Evolutionary conservation across 345 rosid genomes (phyloP), one percentile per base, ranked within the genome.

Genomic region (Salix purpurea): DNA sequence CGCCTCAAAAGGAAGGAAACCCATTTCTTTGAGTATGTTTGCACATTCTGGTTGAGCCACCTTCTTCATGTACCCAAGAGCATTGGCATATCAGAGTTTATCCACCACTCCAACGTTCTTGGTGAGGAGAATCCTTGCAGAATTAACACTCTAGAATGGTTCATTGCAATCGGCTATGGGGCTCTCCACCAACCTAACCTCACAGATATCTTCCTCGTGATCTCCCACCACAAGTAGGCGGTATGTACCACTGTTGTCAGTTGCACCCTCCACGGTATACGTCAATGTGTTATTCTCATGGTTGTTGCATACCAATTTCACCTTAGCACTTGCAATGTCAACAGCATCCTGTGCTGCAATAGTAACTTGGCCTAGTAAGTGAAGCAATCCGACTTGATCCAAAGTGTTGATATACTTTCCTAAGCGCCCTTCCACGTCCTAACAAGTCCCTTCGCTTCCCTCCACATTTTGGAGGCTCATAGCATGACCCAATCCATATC

Each of bases 161-260:
- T 74, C 83, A 2, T 11, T 26, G 75, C 83, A 80, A 16, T 74
- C 67, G 2, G n/a, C 36, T 24, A 11, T 50, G 12, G 75, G 68
- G 54, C 83, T 75, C 30, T 70, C 39, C 19, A 65, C 18, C 79
- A 75, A 21, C 76, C 19, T 75, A 30, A 80, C 68, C 66, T 74
- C 78, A 26, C 78, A 80, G 6, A 80, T 70, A 11, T 80, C 83
- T 4, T 80, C 83, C 56, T 70, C 83, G n/a, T 80, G 76, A 4
- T 80, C 79, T 1, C 56, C 74, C n/a, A 12, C 61, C 12, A 71
- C 83, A 0, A 76, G 48, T 2, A 80, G 68, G 24, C 42, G 37
- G 79, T 80, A 80, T 3, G 19, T 32, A 6, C 83, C 83, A 0
- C 36, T 2, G 11, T 7, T 14, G 23, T 80, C 79, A 0, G 79